phyloP scores from a whole-genome alignment of 1,139 yeast genomes.

The Diutina mesorugosa region DNA sequence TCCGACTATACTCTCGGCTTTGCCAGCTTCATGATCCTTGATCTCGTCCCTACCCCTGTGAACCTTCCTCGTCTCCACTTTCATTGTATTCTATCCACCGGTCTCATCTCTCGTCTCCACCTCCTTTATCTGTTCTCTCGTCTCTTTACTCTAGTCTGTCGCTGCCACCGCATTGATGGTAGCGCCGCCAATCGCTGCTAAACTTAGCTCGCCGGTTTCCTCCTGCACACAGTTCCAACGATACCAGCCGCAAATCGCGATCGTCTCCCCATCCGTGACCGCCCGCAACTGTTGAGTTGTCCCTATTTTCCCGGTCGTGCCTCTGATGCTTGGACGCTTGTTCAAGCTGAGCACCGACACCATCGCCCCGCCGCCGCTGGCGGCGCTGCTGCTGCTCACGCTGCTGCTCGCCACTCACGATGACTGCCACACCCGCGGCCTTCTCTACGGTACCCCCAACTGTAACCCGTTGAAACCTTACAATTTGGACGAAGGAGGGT shows the following conservation, averaged over 20 bases:
- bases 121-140: no score
- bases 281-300: background rate
- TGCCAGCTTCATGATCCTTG: no score
- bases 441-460: background rate
- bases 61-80: no score
- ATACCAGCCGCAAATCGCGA: background rate
- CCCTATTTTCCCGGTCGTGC: background rate
- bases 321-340: background rate
- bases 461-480: background rate
- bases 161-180: background rate
- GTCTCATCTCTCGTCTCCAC: no score
- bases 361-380: background rate
- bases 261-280: background rate
- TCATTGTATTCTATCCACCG: no score
- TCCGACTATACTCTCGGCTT: no score
- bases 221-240: background rate
- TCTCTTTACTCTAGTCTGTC: no score
- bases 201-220: no score
- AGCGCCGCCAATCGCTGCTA: background rate
- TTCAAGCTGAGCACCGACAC: background rate
- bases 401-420: slow-evolving; percentile 2
- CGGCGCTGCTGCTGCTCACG: background rate
- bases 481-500: background rate
- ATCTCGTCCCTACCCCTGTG: no score
- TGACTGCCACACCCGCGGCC: background rate